Conservation (phyloP, 2,329 filamentous ascomycete species). For the Lachnellula arida region DNA sequence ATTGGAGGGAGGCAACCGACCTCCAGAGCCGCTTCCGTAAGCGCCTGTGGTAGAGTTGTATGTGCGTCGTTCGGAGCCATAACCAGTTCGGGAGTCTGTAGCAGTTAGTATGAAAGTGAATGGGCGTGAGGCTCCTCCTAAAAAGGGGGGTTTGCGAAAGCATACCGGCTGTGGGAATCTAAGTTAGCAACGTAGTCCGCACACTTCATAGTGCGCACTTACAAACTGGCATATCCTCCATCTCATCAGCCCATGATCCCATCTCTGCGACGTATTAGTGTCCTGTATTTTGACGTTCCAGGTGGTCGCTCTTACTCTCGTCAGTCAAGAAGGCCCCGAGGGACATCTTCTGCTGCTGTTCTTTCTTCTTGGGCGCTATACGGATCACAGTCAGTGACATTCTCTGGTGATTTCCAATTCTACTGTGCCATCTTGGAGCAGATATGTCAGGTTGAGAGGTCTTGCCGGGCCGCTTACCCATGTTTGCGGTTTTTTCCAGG, state of each 20-base stretch:
- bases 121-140: background rate
- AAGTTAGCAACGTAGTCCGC: conserved; percentile 23
- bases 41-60: conserved; percentile 30
- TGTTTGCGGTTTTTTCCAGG: conserved; percentile 49
- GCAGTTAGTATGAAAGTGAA: conserved; percentile 11
- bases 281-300: conserved; percentile 35
- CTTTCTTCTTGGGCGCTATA: conserved; percentile 81
- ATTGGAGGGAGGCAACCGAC: conserved; percentile 17
- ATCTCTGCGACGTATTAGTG: conserved; percentile 46
- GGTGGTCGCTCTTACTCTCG: conserved; percentile 61
- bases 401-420: conserved; percentile 1
- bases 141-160: background rate
- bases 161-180: conserved; percentile 30
- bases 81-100: conserved; percentile 32
- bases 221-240: conserved; percentile 64
- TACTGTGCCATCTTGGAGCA: background rate
- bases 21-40: conserved; percentile 29
- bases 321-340: conserved; percentile 93
- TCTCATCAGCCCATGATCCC: conserved; percentile 98
- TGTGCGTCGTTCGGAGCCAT: conserved; percentile 30
- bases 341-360: conserved; percentile 90
- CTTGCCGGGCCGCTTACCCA: conserved; percentile 45
- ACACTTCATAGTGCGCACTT: conserved; percentile 16
- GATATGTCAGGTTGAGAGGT: conserved; percentile 9
- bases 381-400: conserved; percentile 39